Base-by-base conservation (phyloP, 805 yeast species). In the Candida silvicultrix region DNA sequence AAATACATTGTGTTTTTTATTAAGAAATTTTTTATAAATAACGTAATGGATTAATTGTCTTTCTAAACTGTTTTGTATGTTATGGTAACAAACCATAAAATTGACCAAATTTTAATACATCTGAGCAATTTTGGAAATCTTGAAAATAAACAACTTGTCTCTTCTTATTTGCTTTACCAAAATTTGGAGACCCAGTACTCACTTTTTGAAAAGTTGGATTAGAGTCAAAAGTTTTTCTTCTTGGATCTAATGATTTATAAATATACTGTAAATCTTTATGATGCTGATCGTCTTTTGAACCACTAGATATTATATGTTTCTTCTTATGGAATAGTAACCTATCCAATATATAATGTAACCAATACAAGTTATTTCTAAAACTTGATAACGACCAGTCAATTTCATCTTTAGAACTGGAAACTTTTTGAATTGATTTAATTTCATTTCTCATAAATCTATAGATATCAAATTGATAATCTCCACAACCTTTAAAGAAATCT, bases 321-420 rank as follows among this genome's bases (percentile, higher is more conserved):
- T 59, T 57, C 42, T 78, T 79, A 44, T 59, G 61, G 44, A 71
- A 60, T 10, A 80, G 43, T 46, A 83, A 54, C 49, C 74, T 72
- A 43, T 75, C 75, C 34, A 73, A 68, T n/a, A 84, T 48, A 55
- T 81, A 82, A 52, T 80, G 81, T 39, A 83, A 63, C 90, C 90
- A 83, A 29, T 75, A 56, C 16, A 83, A 58, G 54, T 83, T 84
- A 25, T 83, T 80, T 32, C 63, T 63, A 5, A 80, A 75, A 41
- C 67, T 64, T 46, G 61, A 65, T 19, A 53, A 49, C 2, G 77
- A 64, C 80, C 85, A 80, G 50, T 74, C 75, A 41, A 73, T 63
- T 3, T 46, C 52, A 45, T 40, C 23, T 35, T 34, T 36, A 9
- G 23, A 20, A 6, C 12, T 3, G 11, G 15, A 9, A 20, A 9